These are phyloP conservation scores for Aspergillus spinulosporus DNA, from an alignment of 2,329 filamentous ascomycete species.

Conservation along the genomic window DNA sequence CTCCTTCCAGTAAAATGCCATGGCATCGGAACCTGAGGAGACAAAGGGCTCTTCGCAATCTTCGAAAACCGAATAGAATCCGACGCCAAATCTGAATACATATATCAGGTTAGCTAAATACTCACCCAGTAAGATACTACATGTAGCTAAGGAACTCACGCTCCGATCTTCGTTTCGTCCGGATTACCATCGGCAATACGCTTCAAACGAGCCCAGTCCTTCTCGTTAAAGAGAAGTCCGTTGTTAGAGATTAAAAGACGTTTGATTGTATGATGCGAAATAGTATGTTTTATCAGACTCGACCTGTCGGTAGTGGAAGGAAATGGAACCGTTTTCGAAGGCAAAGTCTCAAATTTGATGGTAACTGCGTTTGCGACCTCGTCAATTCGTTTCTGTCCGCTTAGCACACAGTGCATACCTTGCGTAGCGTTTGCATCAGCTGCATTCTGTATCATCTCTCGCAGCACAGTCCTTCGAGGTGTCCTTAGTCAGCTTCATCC, in stretches of 20 bases:
- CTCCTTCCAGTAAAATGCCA: slow-evolving; percentile 99
- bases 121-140: no score
- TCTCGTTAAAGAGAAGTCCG: slow-evolving; percentile 80
- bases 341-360: slow-evolving; percentile 88
- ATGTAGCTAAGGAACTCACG: slow-evolving; percentile 35
- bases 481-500: not conserved
- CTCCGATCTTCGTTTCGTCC: slow-evolving; percentile 98
- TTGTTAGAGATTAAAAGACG: slow-evolving; percentile 92
- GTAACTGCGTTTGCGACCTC: slow-evolving; percentile 55
- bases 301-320: slow-evolving; percentile 67
- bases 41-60: slow-evolving; percentile 98
- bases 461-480: slow-evolving; percentile 59
- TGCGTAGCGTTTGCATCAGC: slow-evolving; percentile 84
- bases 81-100: slow-evolving; percentile 71
- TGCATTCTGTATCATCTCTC: slow-evolving; percentile 98
- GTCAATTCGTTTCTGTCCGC: no score
- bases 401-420: no score
- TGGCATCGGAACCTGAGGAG: slow-evolving; percentile 85
- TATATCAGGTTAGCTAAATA: no score
- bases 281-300: slow-evolving; percentile 75
- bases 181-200: slow-evolving; percentile 98
- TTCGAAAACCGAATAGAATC: slow-evolving; percentile 97
- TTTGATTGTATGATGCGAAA: slow-evolving; percentile 81
- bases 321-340: slow-evolving; percentile 73
- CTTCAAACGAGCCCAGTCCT: slow-evolving; percentile 91